Evolutionary conservation across 768 basidiomycete genomes (phyloP).

Genomic region (Leucocoprinus leucothites): DNA sequence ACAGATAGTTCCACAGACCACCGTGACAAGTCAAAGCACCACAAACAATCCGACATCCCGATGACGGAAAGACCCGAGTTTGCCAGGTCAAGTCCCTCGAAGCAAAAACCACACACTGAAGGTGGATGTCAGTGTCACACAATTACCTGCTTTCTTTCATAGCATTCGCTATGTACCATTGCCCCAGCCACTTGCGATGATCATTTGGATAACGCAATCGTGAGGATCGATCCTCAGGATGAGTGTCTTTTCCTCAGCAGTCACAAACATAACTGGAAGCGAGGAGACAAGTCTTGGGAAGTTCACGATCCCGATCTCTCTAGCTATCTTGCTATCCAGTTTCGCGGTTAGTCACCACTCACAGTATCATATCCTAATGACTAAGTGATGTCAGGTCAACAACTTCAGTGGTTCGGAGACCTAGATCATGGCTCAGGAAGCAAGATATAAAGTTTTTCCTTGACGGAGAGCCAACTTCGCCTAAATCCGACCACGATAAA

Average conservation of each 20-base stretch:
- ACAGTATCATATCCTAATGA: background rate
- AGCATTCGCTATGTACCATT: slow-evolving; percentile 7
- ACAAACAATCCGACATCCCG: background rate
- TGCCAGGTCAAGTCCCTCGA: background rate
- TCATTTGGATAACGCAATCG: background rate
- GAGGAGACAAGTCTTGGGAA: background rate
- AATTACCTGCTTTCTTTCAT: slow-evolving; percentile 1
- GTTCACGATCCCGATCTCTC: no score
- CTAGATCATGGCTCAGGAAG: no score
- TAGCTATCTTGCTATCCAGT: background rate
- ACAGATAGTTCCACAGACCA: background rate
- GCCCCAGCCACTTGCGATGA: background rate
- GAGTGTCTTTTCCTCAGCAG: background rate
- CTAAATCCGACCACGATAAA: background rate
- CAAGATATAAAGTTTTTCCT: background rate
- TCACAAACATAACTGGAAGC: background rate
- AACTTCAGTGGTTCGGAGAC: background rate
- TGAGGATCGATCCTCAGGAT: slow-evolving; percentile 4
- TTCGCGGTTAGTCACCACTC: background rate
- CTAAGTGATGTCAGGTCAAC: background rate
- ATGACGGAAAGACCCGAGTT: background rate
- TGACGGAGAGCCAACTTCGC: background rate
- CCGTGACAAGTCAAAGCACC: background rate
- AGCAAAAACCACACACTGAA: background rate
- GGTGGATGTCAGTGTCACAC: background rate